Conservation (phyloP, 208 protist genomes). For the Kentomonas sorsogonicus region DNA sequence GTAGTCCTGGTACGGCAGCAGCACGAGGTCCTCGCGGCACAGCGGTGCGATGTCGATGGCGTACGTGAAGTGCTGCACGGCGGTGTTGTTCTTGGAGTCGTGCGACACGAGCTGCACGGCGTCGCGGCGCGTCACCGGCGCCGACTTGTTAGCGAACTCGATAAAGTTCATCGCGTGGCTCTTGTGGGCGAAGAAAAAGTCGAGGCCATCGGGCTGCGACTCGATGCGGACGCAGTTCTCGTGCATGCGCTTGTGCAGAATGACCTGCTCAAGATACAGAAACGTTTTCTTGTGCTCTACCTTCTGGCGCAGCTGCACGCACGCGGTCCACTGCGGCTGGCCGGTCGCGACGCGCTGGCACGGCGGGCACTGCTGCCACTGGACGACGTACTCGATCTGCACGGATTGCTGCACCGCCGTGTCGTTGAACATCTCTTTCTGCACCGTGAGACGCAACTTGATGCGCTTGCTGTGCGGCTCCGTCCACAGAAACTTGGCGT, state of each 20-base stretch:
- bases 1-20: constrained; percentile 88
- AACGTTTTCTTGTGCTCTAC: constrained; percentile 99
- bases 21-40: constrained; percentile 94
- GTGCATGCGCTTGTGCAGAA: constrained; percentile 97
- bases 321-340: constrained; percentile 97
- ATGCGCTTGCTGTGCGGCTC: constrained; percentile 98
- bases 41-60: constrained; percentile 97
- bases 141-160: constrained; percentile 93
- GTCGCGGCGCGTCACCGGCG: constrained; percentile 88
- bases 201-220: constrained; percentile 94
- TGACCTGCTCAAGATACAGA: constrained; percentile 98
- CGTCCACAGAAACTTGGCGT: constrained; percentile 99
- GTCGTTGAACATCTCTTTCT: constrained; percentile 95
- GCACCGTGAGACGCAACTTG: constrained; percentile 98
- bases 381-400: constrained; percentile 96
- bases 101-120: constrained; percentile 96
- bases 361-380: constrained; percentile 94
- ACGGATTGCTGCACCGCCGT: constrained; percentile 97
- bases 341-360: constrained; percentile 95
- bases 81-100: constrained; percentile 98
- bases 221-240: constrained; percentile 94
- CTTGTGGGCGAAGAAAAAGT: constrained; percentile 98
- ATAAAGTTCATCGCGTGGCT: constrained; percentile 96
- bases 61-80: constrained; percentile 97
- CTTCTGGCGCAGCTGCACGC: constrained; percentile 98